Evolutionary conservation across 2,329 filamentous ascomycete species (phyloP), one percentile per base, ranked within the genome.

Genomic region (Pseudodiploospora longispora): DNA sequence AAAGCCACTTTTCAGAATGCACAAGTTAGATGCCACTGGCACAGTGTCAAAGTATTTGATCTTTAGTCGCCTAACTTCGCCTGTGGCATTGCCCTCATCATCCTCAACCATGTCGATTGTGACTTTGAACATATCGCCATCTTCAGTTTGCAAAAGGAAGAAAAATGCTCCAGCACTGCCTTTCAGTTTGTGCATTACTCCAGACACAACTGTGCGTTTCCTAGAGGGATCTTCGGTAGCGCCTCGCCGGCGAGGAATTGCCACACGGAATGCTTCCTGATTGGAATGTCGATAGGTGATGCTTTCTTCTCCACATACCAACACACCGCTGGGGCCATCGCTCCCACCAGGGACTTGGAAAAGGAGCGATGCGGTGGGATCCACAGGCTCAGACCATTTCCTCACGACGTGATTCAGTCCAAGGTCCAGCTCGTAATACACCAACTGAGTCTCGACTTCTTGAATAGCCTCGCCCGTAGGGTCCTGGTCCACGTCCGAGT

Each of bases 41-140:
- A 96, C 85, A 0, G 93, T 98, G 57, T 98, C 93, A 56, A 97
- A 98, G 64, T 97, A 98, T 63, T 96, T 96, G 66, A 99, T 87
- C 63, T 88, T 93, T 46, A 98, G 70, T 47, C 82, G 76, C 55
- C 78, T 79, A 2, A 97, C 90, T 58, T 93, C 87, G 30, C 85
- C 85, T 1, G 86, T 91, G 1, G 83, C 72, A 47, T 87, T 82
- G 9, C 85, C 87, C 38, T 85, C 78, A 1, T 83, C 78, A 55
- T 95, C 87, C 54, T 90, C 84, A 7, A 82, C 76, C 82, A 96
- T 91, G 51, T 96, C 89, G 48, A 98, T 82, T 1, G 85, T 96
- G 40, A 97, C 78, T 63, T 97, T 97, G 75, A 98, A 97, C 6
- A 98, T 72, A 63, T 98, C 94, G n/a, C 93, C 93, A 61, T 98